Conservation (phyloP, 1,139 yeast species). For the Saccharomycopsis hybrid region DNA sequence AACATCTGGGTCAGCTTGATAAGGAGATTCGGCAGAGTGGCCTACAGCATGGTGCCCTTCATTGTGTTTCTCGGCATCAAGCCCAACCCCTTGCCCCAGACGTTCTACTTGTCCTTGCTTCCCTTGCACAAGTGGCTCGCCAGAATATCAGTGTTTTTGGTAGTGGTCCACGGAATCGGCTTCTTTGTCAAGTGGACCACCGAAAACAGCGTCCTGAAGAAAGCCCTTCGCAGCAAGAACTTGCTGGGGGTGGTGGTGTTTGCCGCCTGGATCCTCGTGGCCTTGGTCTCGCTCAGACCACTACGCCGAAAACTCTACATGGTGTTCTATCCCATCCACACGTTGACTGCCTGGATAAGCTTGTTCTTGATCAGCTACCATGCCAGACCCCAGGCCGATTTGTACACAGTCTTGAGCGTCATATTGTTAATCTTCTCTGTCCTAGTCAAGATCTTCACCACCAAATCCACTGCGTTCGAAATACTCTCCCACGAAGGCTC, state of each 20-base stretch:
- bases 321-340: constrained; percentile 61
- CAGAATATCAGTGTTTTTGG: constrained; percentile 49
- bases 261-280: constrained; percentile 37
- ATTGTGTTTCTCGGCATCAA: constrained; percentile 53
- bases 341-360: constrained; percentile 57
- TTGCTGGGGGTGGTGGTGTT: constrained; percentile 57
- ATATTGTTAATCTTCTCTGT: constrained; percentile 41
- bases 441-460: constrained; percentile 27
- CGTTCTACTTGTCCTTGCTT: constrained; percentile 50
- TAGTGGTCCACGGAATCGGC: constrained; percentile 52
- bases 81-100: constrained; percentile 51
- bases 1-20: constrained; percentile 17
- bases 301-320: constrained; percentile 51
- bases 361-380: constrained; percentile 59
- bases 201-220: constrained; percentile 31
- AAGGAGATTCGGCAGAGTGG: constrained; percentile 42
- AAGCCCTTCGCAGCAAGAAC: constrained; percentile 40
- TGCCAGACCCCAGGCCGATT: constrained; percentile 67
- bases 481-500: constrained; percentile 21
- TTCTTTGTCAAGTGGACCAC: constrained; percentile 43
- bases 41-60: constrained; percentile 62
- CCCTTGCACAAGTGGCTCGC: constrained; percentile 78
- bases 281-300: constrained; percentile 48
- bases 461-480: constrained; percentile 27
- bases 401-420: constrained; percentile 42